These are phyloP conservation scores for Paramecium caudatum DNA, from an alignment of 73 alveolate species.

Conservation along the genomic window DNA sequence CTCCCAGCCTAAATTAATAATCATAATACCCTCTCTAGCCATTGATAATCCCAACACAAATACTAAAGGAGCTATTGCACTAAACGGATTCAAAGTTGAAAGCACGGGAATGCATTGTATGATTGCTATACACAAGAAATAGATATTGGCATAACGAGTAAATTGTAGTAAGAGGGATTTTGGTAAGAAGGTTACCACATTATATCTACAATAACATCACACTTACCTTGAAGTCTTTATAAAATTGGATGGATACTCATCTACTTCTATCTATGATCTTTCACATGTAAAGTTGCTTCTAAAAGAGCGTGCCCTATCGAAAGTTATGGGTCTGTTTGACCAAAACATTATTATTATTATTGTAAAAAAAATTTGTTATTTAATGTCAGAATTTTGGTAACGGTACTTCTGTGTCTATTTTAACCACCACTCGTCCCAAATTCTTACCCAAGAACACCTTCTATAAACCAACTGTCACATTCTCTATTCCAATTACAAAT, in stretches of 20 bases:
- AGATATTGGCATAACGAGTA: slow-evolving; percentile 87
- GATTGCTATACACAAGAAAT: slow-evolving; percentile 88
- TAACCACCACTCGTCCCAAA: slow-evolving; percentile 81
- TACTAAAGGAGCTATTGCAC: slow-evolving; percentile 98
- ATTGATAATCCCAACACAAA: slow-evolving; percentile 96
- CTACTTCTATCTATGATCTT: slow-evolving; percentile 13
- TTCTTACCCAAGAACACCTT: slow-evolving; percentile 81
- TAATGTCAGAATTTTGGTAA: slow-evolving; percentile 52
- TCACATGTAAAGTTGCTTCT: slow-evolving; percentile 1
- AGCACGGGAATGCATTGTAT: slow-evolving; percentile 90
- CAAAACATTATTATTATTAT: background rate
- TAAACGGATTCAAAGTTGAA: slow-evolving; percentile 95
- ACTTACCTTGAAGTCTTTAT: slow-evolving; percentile 86
- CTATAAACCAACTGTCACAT: slow-evolving; percentile 75
- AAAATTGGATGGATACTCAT: slow-evolving; percentile 78
- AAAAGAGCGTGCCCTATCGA: background rate
- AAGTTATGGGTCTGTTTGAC: slow-evolving; percentile 7
- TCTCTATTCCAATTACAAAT: slow-evolving; percentile 77
- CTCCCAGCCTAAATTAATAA: slow-evolving; percentile 67
- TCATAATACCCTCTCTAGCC: slow-evolving; percentile 93
- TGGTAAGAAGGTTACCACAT: slow-evolving; percentile 83
- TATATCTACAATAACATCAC: slow-evolving; percentile 65
- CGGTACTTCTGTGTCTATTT: slow-evolving; percentile 34
- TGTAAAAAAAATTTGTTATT: slow-evolving; percentile 23
- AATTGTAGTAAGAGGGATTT: slow-evolving; percentile 83